Base-by-base conservation (phyloP, 768 basidiomycete genomes). In the Amyloporia xantha region DNA sequence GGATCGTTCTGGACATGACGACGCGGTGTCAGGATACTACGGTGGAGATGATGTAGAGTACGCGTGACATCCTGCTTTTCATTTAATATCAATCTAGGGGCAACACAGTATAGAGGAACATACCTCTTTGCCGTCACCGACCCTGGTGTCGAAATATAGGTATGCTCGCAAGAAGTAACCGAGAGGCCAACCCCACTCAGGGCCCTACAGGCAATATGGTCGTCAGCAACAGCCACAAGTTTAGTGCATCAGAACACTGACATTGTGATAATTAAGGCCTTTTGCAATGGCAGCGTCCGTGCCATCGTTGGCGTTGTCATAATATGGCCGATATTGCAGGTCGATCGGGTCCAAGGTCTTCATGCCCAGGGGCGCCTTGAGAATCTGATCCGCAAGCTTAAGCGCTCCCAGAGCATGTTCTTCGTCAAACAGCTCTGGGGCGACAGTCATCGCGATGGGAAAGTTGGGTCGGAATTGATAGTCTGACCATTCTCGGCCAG, bases 131-230 rank as follows among this genome's bases (percentile, higher is more conserved):
- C 86, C 86, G 9, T 66, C 69, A 1, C 89, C 91, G 13, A 73
- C 77, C 11, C 69, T 68, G 11, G 72, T 79, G 62, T 96, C 91
- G 64, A 98, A 98, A 62, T 90, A 67, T 39, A 97, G 76, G 67
- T 91, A 96, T 0, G 96, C 92, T 43, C 91, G 82, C 54, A 98
- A 68, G 76, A 96, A 97, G 71, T 92, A 98, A 3, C 96, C 96
- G 38, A 91, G 68, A 10, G 91, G 91, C 91, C 92, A 95, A 9
- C 85, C 87, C 92, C 91, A 96, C 62, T 93, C 90, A 3, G 91
- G 91, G 13, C 91, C 91, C 82, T 93, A 52, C 17, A 45, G 19
- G 23, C 43, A 37, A 2, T 41, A 42, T 48, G 44, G 53, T 61
- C 53, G 56, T 59, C 48, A 55, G 50, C 40, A 21, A 37, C 10